These are phyloP conservation scores for Laburnicola sp. DNA, from an alignment of 2,329 filamentous ascomycete species.

Conservation along the genomic window DNA sequence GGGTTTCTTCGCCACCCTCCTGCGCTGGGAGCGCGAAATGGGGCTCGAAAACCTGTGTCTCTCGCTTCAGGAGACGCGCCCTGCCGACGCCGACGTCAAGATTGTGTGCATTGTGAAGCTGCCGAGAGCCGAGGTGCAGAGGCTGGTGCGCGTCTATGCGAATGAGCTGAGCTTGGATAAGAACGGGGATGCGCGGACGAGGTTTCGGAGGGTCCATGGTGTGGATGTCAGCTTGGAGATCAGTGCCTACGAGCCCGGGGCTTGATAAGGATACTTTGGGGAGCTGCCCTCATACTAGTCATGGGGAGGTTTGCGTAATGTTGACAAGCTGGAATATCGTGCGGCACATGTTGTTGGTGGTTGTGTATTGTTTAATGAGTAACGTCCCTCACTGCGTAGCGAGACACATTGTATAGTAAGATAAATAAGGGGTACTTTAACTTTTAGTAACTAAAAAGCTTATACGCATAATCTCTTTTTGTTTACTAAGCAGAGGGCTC, in stretches of 20 bases:
- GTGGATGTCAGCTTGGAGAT: conserved; percentile 41
- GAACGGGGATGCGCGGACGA: conserved; percentile 38
- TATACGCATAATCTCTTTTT: too few relatives aligned
- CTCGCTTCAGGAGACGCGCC: conserved; percentile 34
- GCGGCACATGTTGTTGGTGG: too few relatives aligned
- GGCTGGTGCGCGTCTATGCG: conserved; percentile 56
- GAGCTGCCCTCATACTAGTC: background rate
- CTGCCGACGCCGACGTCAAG: conserved; percentile 33
- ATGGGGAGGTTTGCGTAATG: background rate
- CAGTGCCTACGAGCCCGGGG: conserved; percentile 26
- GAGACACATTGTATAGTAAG: too few relatives aligned
- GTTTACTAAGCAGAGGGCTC: too few relatives aligned
- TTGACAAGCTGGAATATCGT: background rate
- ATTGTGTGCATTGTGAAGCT: conserved; percentile 44
- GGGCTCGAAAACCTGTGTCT: conserved; percentile 42
- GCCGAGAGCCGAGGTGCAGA: conserved; percentile 50
- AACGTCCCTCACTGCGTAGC: too few relatives aligned
- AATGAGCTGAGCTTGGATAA: conserved; percentile 52
- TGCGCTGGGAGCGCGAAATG: conserved; percentile 43
- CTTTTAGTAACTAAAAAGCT: too few relatives aligned
- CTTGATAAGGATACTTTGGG: background rate
- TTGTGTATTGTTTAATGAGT: too few relatives aligned
- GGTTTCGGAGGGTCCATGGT: conserved; percentile 36
- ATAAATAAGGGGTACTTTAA: too few relatives aligned
- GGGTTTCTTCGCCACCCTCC: conserved; percentile 33